Percentiles rank a stretch among this genome's conserved stretches.
Evolutionary conservation across 345 rosid species (phyloP).

Genomic region (Gynandropsis gynandra): DNA sequence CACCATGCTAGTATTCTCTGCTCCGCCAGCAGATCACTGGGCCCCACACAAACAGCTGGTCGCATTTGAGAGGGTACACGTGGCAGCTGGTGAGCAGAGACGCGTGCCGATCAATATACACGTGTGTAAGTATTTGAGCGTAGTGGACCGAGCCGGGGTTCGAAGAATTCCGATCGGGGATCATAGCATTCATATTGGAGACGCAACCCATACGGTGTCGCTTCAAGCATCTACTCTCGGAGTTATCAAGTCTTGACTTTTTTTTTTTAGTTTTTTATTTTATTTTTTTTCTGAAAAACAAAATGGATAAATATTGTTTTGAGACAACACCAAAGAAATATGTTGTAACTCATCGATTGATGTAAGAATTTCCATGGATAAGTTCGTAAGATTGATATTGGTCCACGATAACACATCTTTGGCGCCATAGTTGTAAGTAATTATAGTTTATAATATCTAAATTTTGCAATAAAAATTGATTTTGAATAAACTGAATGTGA

Average conservation of each 20-base stretch:
- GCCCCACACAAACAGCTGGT: constrained; percentile 68
- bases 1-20: constrained; percentile 59
- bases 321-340: too few relatives aligned
- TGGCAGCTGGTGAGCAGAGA: constrained; percentile 41
- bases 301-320: too few relatives aligned
- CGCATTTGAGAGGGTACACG: constrained; percentile 55
- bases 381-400: too few relatives aligned
- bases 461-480: too few relatives aligned
- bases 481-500: too few relatives aligned
- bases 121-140: constrained; percentile 78
- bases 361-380: too few relatives aligned
- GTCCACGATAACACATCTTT: too few relatives aligned
- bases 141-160: constrained; percentile 66
- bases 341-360: constrained; percentile 13
- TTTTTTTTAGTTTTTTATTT: not conserved
- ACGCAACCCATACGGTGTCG: constrained; percentile 45
- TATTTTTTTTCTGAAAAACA: not conserved
- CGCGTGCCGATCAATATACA: constrained; percentile 57
- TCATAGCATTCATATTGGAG: constrained; percentile 67
- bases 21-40: constrained; percentile 62
- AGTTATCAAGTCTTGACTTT: constrained; percentile 39
- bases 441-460: too few relatives aligned
- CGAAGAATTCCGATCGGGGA: constrained; percentile 82
- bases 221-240: constrained; percentile 52
- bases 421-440: too few relatives aligned